phyloP scores from a whole-genome alignment of 768 basidiomycete genomes.

The Melanogaster broomeanus region DNA sequence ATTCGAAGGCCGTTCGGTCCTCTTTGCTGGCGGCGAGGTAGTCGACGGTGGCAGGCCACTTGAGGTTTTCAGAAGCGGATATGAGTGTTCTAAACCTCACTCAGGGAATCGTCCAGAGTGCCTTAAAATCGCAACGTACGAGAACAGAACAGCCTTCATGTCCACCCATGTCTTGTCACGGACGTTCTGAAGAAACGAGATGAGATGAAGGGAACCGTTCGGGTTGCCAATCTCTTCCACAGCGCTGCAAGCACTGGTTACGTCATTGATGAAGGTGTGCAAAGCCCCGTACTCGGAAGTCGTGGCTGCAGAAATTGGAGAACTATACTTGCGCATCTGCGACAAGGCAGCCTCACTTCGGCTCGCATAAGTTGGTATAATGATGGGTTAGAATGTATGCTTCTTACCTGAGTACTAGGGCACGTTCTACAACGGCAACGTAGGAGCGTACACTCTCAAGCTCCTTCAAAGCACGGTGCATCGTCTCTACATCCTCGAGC shows the following conservation, averaged over 20 bases:
- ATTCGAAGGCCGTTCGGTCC: slow-evolving; percentile 68
- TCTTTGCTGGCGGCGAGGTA: slow-evolving; percentile 52
- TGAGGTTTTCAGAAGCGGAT: slow-evolving; percentile 65
- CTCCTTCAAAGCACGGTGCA: slow-evolving; percentile 78
- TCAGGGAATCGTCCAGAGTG: not conserved
- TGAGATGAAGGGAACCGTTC: slow-evolving; percentile 57
- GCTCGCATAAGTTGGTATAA: slow-evolving; percentile 8
- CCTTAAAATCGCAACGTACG: slow-evolving; percentile 44
- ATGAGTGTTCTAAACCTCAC: slow-evolving; percentile 54
- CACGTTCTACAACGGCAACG: slow-evolving; percentile 70
- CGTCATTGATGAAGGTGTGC: slow-evolving; percentile 57
- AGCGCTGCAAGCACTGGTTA: slow-evolving; percentile 43
- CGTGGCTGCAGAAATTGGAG: slow-evolving; percentile 45
- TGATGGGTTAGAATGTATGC: not conserved
- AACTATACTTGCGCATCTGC: slow-evolving; percentile 44
- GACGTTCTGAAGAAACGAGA: slow-evolving; percentile 61
- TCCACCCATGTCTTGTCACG: slow-evolving; percentile 74
- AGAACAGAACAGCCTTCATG: slow-evolving; percentile 64
- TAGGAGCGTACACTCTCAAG: slow-evolving; percentile 77
- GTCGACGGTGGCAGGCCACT: slow-evolving; percentile 84
- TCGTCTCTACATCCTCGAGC: slow-evolving; percentile 77
- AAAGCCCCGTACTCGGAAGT: slow-evolving; percentile 62
- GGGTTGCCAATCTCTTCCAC: slow-evolving; percentile 47
- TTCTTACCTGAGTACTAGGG: slow-evolving; percentile 69
- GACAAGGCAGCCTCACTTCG: slow-evolving; percentile 59